Conservation (phyloP, 2,329 filamentous ascomycete species). For the Lojkania enalia region DNA sequence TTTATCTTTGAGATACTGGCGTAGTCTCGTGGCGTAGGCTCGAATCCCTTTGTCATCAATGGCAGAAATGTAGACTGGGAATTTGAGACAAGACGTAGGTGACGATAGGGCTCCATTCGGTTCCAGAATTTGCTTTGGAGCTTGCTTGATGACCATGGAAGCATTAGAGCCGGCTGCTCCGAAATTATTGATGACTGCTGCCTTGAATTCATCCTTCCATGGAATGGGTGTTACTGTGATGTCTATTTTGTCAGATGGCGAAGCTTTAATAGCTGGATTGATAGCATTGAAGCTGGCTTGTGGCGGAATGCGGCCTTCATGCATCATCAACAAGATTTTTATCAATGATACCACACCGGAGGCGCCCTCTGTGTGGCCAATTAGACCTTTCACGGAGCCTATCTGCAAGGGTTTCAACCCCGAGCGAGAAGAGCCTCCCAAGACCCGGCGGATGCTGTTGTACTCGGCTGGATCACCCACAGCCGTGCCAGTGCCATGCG, state of each 20-base stretch:
- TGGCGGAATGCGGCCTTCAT: conserved; percentile 22
- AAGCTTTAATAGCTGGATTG: conserved; percentile 21
- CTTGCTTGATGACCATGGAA: conserved; percentile 2
- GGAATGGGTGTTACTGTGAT: conserved; percentile 8
- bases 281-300: conserved; percentile 20
- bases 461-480: conserved; percentile 27
- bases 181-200: conserved; percentile 45
- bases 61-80: conserved; percentile 11
- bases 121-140: background rate
- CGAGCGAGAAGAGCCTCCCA: conserved; percentile 12
- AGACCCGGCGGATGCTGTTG: conserved; percentile 19
- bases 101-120: no score
- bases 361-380: conserved; percentile 32
- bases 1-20: background rate
- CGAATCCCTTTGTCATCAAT: conserved; percentile 5
- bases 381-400: conserved; percentile 34
- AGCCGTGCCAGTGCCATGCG: conserved; percentile 25
- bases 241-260: conserved; percentile 14
- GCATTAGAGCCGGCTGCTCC: conserved; percentile 36
- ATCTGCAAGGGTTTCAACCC: conserved; percentile 19
- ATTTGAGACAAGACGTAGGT: no score
- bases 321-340: conserved; percentile 34
- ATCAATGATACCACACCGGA: conserved; percentile 26
- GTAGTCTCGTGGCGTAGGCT: conserved; percentile 6
- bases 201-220: conserved; percentile 23